A percentile compares a stretch with the other conserved stretches of the same genome.
Conservation (phyloP, 2,329 filamentous ascomycete genomes). For the Aspergillus sp. region DNA sequence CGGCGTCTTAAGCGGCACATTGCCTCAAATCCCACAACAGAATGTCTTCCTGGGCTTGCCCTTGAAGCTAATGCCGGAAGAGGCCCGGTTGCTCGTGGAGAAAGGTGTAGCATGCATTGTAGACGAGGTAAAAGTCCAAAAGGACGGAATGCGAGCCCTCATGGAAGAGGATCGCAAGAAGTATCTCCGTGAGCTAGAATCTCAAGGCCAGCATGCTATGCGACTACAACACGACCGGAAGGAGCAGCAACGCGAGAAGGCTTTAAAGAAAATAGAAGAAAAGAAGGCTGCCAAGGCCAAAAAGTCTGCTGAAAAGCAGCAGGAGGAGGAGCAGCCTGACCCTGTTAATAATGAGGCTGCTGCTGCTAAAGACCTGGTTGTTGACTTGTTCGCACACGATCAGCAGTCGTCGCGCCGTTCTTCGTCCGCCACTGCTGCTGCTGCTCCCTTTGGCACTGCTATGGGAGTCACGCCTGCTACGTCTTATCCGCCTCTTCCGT, state of each 20-base stretch:
- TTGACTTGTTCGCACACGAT: slow-evolving; percentile 28
- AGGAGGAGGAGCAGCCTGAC: slow-evolving; percentile 8
- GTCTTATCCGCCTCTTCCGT: slow-evolving; percentile 49
- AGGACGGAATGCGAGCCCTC: slow-evolving; percentile 61
- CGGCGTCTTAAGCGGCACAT: slow-evolving; percentile 80
- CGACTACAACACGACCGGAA: slow-evolving; percentile 49
- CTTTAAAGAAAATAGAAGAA: slow-evolving; percentile 52
- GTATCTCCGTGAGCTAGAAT: slow-evolving; percentile 60
- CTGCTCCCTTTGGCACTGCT: slow-evolving; percentile 20
- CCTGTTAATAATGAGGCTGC: slow-evolving; percentile 9
- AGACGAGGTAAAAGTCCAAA: slow-evolving; percentile 75
- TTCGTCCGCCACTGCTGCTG: slow-evolving; percentile 12
- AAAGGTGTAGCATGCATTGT: slow-evolving; percentile 75
- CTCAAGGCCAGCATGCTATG: slow-evolving; percentile 57
- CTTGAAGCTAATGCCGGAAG: slow-evolving; percentile 86
- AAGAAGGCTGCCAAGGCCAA: slow-evolving; percentile 32
- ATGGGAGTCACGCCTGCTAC: slow-evolving; percentile 53
- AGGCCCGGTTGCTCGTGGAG: slow-evolving; percentile 78
- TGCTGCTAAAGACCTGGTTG: slow-evolving; percentile 16
- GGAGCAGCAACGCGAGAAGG: slow-evolving; percentile 52
- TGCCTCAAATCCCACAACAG: slow-evolving; percentile 90
- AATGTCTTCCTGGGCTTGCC: slow-evolving; percentile 91
- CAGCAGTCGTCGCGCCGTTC: slow-evolving; percentile 16
- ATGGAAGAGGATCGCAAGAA: slow-evolving; percentile 59
- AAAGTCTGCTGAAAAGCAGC: slow-evolving; percentile 22